Evolutionary conservation across 495 filamentous ascomycete genomes (phyloP).

Genomic region (Cenococcum geophilum): DNA sequence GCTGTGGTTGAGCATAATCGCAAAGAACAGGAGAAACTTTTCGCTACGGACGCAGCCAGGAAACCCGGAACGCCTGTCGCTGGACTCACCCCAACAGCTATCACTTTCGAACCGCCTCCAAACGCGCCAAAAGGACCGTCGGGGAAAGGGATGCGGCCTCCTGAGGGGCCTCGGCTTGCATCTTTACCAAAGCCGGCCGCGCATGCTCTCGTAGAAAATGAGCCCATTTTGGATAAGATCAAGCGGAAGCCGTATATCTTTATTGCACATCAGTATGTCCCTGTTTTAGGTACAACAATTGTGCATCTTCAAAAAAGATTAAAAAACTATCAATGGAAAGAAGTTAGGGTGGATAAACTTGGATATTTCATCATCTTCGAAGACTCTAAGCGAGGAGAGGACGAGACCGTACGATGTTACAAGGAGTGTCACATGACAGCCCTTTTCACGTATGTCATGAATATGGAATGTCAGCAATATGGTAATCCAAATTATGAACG

Average conservation of each 20-base stretch:
- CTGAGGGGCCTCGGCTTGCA: conserved; percentile 44
- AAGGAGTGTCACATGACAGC: conserved; percentile 62
- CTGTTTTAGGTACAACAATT: conserved; percentile 76
- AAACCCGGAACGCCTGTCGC: conserved; percentile 33
- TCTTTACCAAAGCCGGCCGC: conserved; percentile 30
- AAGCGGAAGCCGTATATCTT: conserved; percentile 88
- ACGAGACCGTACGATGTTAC: conserved; percentile 72
- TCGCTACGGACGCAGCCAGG: conserved; percentile 15
- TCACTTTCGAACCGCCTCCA: conserved; percentile 48
- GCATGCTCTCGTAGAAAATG: conserved; percentile 51
- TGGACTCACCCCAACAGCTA: conserved; percentile 49
- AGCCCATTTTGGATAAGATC: conserved; percentile 58
- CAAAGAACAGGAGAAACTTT: conserved; percentile 44
- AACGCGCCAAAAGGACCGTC: conserved; percentile 84
- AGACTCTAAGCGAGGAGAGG: conserved; percentile 64
- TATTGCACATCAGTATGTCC: conserved; percentile 76
- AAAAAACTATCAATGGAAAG: conserved; percentile 66
- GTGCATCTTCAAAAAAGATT: conserved; percentile 81
- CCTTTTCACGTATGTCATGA: conserved; percentile 89
- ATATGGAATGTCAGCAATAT: conserved; percentile 73
- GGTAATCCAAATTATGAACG: conserved; percentile 62
- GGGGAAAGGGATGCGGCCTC: conserved; percentile 50
- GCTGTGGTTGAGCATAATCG: conserved; percentile 58
- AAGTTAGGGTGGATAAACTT: conserved; percentile 71
- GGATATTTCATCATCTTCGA: conserved; percentile 91